These are phyloP conservation scores for Camellia lanceoleosa DNA, from an alignment of 148 eudicot genomes.

Conservation along the genomic window DNA sequence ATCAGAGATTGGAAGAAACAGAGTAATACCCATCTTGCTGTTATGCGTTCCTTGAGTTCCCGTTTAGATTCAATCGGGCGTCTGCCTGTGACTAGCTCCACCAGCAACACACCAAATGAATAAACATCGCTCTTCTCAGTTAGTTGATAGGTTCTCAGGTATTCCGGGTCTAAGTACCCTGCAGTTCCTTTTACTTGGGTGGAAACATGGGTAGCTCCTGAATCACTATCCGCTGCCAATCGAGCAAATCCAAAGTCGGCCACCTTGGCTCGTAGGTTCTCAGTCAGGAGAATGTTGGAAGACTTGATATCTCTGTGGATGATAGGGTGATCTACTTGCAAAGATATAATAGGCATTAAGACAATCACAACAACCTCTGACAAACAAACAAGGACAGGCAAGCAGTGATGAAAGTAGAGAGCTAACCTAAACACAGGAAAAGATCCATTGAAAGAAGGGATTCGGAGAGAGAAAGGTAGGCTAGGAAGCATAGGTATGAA, in stretches of 20 bases:
- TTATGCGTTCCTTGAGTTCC: slow-evolving; percentile 44
- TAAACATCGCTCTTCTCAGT: slow-evolving; percentile 83
- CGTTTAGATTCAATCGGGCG: slow-evolving; percentile 67
- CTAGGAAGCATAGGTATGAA: too few relatives aligned
- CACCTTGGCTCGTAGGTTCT: slow-evolving; percentile 59
- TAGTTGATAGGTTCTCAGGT: slow-evolving; percentile 65
- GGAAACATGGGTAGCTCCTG: slow-evolving; percentile 61
- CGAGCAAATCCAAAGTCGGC: slow-evolving; percentile 86
- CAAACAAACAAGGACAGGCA: too few relatives aligned
- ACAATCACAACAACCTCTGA: too few relatives aligned
- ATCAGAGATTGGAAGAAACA: not conserved
- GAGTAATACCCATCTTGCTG: slow-evolving; percentile 61
- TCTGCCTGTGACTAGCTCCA: slow-evolving; percentile 69
- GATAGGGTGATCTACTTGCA: slow-evolving; percentile 63
- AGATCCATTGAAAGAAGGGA: too few relatives aligned
- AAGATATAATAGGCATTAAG: not conserved
- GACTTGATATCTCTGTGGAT: slow-evolving; percentile 80
- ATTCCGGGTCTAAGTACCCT: slow-evolving; percentile 83
- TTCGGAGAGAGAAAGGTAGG: too few relatives aligned
- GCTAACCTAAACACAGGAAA: too few relatives aligned
- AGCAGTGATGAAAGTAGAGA: too few relatives aligned
- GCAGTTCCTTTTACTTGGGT: slow-evolving; percentile 92
- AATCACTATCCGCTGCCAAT: slow-evolving; percentile 55
- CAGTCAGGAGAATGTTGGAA: slow-evolving; percentile 76
- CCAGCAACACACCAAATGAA: slow-evolving; percentile 66